phyloP scores from a whole-genome alignment of 768 basidiomycete species.

The Boletus fagicola region DNA sequence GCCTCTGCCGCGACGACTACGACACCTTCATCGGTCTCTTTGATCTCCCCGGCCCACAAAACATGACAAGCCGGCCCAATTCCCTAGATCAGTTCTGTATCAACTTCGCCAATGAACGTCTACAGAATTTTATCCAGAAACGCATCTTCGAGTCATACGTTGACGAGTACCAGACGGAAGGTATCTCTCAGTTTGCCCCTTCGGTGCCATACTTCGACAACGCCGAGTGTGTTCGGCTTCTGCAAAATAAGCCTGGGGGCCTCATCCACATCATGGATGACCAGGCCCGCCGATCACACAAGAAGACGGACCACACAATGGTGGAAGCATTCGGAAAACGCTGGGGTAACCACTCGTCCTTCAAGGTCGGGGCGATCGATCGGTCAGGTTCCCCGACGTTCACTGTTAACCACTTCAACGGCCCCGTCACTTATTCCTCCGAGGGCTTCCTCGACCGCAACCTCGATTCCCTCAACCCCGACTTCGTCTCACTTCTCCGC shows the following conservation, averaged over 20 bases:
- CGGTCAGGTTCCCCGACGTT: conserved; percentile 82
- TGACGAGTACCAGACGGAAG: conserved; percentile 81
- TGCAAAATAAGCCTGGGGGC: conserved; percentile 86
- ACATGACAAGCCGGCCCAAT: conserved; percentile 82
- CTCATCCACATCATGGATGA: conserved; percentile 98
- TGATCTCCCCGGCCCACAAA: conserved; percentile 92
- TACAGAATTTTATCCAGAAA: conserved; percentile 81
- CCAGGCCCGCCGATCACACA: conserved; percentile 79
- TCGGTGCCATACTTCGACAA: conserved; percentile 86
- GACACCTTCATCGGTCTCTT: conserved; percentile 89
- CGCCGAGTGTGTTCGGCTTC: conserved; percentile 79
- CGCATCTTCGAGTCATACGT: conserved; percentile 78
- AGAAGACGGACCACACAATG: conserved; percentile 94
- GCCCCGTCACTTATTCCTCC: conserved; percentile 86
- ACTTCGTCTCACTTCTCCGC: conserved; percentile 86
- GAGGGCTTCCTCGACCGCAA: conserved; percentile 90
- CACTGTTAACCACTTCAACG: conserved; percentile 89
- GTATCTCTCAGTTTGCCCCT: conserved; percentile 67
- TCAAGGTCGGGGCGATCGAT: conserved; percentile 77
- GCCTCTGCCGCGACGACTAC: conserved; percentile 92
- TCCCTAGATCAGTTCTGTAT: conserved; percentile 95
- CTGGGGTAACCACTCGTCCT: conserved; percentile 91
- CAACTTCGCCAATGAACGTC: conserved; percentile 93
- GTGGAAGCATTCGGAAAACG: conserved; percentile 91
- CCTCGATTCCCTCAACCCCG: conserved; percentile 84